A percentile compares a stretch with the other conserved stretches of the same genome.
Evolutionary conservation across 106 monocot genomes (phyloP).

Genomic region (Allium sativum): DNA sequence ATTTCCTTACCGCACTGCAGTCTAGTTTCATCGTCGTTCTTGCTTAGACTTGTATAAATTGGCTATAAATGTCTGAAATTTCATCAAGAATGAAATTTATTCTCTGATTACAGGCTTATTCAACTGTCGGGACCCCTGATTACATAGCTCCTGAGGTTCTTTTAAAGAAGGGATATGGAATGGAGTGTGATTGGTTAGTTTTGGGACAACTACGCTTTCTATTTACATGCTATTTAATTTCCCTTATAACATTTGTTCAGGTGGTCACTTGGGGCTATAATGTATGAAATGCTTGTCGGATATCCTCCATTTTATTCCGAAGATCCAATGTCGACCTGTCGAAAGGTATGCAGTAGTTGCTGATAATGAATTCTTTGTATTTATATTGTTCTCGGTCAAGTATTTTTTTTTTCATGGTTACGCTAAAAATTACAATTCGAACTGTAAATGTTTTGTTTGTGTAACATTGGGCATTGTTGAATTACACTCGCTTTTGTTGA

Average conservation of each 20-base stretch:
- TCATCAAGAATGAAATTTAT: background rate
- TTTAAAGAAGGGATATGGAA: slow-evolving; percentile 93
- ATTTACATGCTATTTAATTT: background rate
- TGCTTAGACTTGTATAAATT: no score
- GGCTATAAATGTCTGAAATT: no score
- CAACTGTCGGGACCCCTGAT: slow-evolving; percentile 94
- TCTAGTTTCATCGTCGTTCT: no score
- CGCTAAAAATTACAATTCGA: no score
- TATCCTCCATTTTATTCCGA: slow-evolving; percentile 57
- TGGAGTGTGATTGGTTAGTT: slow-evolving; percentile 91
- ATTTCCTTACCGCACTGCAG: no score
- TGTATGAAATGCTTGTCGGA: slow-evolving; percentile 34
- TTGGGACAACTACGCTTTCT: background rate
- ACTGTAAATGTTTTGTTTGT: no score
- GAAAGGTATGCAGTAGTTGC: slow-evolving; percentile 18
- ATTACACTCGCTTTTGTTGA: no score
- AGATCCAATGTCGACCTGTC: slow-evolving; percentile 44
- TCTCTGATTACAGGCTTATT: slow-evolving; percentile 58
- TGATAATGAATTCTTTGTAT: no score
- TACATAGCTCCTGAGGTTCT: slow-evolving; percentile 96
- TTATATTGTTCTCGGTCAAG: no score
- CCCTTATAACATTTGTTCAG: slow-evolving; percentile 9
- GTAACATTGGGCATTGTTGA: no score
- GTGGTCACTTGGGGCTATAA: slow-evolving; percentile 50
- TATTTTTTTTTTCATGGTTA: no score